These are phyloP conservation scores for Hymenoscyphus fructigenus DNA, from an alignment of 2,329 filamentous ascomycete species.

Conservation along the genomic window DNA sequence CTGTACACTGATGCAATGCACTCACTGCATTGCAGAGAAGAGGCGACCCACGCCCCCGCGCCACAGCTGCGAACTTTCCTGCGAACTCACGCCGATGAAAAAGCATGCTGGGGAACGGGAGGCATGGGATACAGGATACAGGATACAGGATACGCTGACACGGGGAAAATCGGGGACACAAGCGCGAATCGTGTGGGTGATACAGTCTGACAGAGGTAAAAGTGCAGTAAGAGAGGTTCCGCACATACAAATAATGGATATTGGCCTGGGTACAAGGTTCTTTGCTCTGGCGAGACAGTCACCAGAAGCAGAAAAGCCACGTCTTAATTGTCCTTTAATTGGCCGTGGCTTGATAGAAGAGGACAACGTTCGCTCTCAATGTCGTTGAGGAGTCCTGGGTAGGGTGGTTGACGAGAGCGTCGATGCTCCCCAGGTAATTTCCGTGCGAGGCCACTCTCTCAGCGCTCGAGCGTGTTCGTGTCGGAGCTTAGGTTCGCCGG, in stretches of 20 bases:
- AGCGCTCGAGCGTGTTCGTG: conserved; percentile 6
- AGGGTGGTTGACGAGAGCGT: not conserved
- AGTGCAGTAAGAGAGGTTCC: not conserved
- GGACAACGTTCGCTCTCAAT: not conserved
- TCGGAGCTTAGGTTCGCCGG: conserved; percentile 4
- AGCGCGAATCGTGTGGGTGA: not conserved
- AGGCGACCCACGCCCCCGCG: not conserved
- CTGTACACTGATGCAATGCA: not conserved
- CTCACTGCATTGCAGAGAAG: not conserved
- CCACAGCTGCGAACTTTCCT: not conserved
- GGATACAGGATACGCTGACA: not conserved
- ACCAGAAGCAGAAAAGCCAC: not conserved
- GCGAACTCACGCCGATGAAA: conserved; percentile 3
- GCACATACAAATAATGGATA: conserved; percentile 6
- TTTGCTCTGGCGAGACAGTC: not conserved
- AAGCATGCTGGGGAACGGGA: conserved; percentile 6
- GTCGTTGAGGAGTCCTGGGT: not conserved
- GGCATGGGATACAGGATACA: no score
- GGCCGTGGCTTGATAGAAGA: not conserved
- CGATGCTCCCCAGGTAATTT: conserved; percentile 7
- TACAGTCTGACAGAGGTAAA: not conserved
- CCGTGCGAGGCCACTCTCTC: conserved; percentile 1
- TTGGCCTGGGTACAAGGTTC: conserved; percentile 1
- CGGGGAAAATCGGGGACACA: not conserved
- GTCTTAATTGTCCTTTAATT: not conserved